A percentile compares a stretch with the other conserved stretches of the same genome.
Evolutionary conservation across 2,329 filamentous ascomycete genomes (phyloP).

Genomic region (Penicillium sp.): DNA sequence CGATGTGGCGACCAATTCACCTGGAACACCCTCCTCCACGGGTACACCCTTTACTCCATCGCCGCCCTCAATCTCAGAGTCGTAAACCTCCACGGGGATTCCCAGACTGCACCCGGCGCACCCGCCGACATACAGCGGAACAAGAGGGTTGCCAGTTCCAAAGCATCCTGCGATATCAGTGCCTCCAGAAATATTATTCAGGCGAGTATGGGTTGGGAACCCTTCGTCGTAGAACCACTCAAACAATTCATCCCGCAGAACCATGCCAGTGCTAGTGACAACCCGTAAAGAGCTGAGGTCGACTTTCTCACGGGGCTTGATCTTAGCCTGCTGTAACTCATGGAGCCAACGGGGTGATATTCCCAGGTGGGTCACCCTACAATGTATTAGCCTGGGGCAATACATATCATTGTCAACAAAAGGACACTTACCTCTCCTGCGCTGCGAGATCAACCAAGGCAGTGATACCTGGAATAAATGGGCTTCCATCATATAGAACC

Average conservation of each 20-base stretch:
- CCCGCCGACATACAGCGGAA: conserved; percentile 61
- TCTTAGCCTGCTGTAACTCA: conserved; percentile 64
- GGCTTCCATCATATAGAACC: conserved; percentile 79
- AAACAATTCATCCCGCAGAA: conserved; percentile 71
- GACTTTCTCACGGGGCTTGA: conserved; percentile 60
- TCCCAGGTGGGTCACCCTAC: conserved; percentile 69
- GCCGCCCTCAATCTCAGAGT: conserved; percentile 38
- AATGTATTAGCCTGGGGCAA: conserved; percentile 49
- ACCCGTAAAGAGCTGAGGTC: conserved; percentile 61
- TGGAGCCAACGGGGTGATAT: conserved; percentile 74
- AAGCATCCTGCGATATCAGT: conserved; percentile 33
- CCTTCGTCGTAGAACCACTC: conserved; percentile 75
- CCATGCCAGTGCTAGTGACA: conserved; percentile 77
- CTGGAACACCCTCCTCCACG: conserved; percentile 62
- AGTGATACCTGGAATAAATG: conserved; percentile 67
- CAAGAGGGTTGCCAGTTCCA: conserved; percentile 60
- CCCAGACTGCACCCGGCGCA: conserved; percentile 54
- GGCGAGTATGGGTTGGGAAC: conserved; percentile 65
- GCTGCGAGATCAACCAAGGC: conserved; percentile 55
- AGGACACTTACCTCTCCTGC: conserved; percentile 35
- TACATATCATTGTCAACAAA: not conserved
- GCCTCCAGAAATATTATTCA: conserved; percentile 44
- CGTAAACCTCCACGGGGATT: conserved; percentile 59
- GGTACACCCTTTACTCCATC: conserved; percentile 45
- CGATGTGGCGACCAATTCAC: conserved; percentile 69